Base-by-base conservation (phyloP, 2,329 filamentous ascomycete species). In the Lachnellula suecica region DNA sequence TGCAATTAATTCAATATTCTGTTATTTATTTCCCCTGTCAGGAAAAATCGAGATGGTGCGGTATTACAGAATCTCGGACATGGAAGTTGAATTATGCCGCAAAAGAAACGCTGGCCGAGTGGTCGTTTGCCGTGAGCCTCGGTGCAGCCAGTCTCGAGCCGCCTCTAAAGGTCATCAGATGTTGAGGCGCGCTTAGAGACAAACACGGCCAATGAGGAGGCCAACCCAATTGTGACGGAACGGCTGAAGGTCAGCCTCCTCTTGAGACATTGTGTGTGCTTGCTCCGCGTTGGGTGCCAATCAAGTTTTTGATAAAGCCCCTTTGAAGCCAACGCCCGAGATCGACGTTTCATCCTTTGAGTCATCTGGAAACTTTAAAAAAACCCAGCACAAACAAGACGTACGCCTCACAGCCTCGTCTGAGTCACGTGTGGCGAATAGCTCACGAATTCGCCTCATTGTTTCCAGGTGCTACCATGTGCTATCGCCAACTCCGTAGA, bases 371-470 rank as follows among this genome's bases (percentile, higher is more conserved):
- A 23, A 20, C 34, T 34, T 27, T 41, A 34, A 29, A 35, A 27
- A n/a, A 42, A 34, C 31, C 17, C 8, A 34, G 13, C 38, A 3
- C 49, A 34, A 31, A 24, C 22, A 31, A 15, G 4, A 19, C 34
- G 22, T 42, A 29, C 17, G 24, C n/a, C 11, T 1, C 23, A n/a
- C 35, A 35, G 35, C 44, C 44, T 47, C 38, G 24, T 31, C 38
- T 43, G 35, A 46, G 43, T 52, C 50, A 47, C 44, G 50, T 52
- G 50, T 52, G 50, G 50, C 50, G 22, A 47, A 48, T 43, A 17
- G 20, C 15, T 17, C 19, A 46, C n/a, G n/a, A 13, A 15, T 37
- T 46, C 23, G 19, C 27, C 44, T 34, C 17, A 17, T 35, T 22
- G 6, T 15, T 8, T 17, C 17, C 29, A 46, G 24, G 29, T 31